Base-by-base conservation (phyloP, 78 protist species). In the Thecamonas trahens region DNA sequence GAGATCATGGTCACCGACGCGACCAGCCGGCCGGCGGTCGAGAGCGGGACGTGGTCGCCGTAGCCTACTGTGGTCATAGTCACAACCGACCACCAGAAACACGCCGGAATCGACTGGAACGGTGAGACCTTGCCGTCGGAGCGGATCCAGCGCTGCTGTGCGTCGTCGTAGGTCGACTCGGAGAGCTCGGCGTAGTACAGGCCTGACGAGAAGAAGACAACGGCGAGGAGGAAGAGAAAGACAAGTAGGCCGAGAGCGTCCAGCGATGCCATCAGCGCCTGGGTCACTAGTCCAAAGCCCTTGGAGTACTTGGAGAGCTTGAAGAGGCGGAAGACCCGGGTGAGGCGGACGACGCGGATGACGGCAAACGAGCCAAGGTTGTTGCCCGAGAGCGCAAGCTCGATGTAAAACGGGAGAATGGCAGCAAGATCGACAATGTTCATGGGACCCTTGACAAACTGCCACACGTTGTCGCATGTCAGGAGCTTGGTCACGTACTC, bases 41-140 rank as follows among this genome's bases (percentile, higher is more conserved):
- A 65, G 3, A 28, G 20, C 40, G 80, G 80, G 63, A 11, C 18
- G 37, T 11, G 39, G 44, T 73, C 78, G 24, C 80, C 80, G 35
- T 75, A 75, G 28, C 80, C 80, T 14, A 66, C 74, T 18, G 80
- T 75, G 52, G 80, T 67, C 7, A 75, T 28, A n/a, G 80, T 75
- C 26, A 75, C 66, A n/a, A 75, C 54, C 13, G 67, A 61, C 70
- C 69, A 61, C 77, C 77, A 72, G 47, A 72, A 54, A 18, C 60
- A 29, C 26, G 24, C 39, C 32, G 82, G 82, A 0, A 76, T 76
- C 38, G 45, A 38, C 31, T 76, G 75, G 60, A 18, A 67, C 17
- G 31, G 13, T 38, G 59, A 42, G 37, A 3, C 17, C 8, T 22
- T 14, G 42, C 58, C 78, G 42, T 35, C 5, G 44, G 22, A 50